These are phyloP conservation scores for Diplocarpon mali DNA, from an alignment of 2,329 filamentous ascomycete genomes.

Conservation along the genomic window DNA sequence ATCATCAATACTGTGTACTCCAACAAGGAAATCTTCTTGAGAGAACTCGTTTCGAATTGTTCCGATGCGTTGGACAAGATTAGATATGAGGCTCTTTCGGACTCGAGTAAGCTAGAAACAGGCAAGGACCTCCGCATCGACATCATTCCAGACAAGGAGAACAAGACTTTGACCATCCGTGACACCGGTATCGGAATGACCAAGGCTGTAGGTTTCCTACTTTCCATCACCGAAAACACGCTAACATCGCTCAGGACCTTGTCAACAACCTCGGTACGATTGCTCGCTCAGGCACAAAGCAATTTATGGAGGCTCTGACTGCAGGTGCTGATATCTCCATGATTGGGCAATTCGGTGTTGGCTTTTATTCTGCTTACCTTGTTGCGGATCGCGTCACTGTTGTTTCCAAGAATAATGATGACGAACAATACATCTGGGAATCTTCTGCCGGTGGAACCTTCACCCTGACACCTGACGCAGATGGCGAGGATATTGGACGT, in stretches of 20 bases:
- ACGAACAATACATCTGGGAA: conserved; percentile 99
- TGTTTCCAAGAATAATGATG: conserved; percentile 98
- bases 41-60: conserved; percentile 96
- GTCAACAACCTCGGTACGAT: conserved; percentile 99
- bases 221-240: conserved; percentile 4
- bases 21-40: conserved; percentile 99
- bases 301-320: conserved; percentile 99
- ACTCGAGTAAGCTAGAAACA: conserved; percentile 92
- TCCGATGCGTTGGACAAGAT: conserved; percentile 99
- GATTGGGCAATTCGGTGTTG: conserved; percentile 99
- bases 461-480: conserved; percentile 81
- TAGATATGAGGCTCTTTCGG: conserved; percentile 94
- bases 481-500: conserved; percentile 82
- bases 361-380: conserved; percentile 99
- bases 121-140: conserved; percentile 98
- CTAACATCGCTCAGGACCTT: conserved; percentile 59
- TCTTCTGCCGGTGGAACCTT: conserved; percentile 96
- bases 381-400: conserved; percentile 95
- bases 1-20: conserved; percentile 99
- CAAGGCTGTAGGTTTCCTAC: conserved; percentile 72
- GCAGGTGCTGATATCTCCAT: conserved; percentile 99
- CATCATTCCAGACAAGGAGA: conserved; percentile 95
- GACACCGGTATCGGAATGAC: conserved; percentile 99
- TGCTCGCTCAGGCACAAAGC: conserved; percentile 97
- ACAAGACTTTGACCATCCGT: conserved; percentile 93